Base-by-base conservation (phyloP, 345 rosid genomes). In the Salix brachista region DNA sequence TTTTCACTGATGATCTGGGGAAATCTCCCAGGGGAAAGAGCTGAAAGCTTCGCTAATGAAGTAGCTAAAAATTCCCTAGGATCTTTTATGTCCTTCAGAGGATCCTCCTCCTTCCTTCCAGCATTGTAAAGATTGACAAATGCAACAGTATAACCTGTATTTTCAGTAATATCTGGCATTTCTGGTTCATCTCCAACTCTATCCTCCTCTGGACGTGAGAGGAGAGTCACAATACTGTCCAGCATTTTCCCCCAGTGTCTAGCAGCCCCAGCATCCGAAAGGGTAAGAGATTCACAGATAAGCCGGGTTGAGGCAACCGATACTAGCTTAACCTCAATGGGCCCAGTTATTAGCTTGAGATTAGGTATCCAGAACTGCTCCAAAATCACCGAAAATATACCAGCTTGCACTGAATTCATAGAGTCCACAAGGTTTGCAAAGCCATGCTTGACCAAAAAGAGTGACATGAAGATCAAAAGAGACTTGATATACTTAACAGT, bases 301-400 rank as follows among this genome's bases (percentile, higher is more conserved):
- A 96, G 93, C 64, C 88, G 89, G 23, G 88, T 87, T 3, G 98
- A 88, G 64, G 98, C 97, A 77, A 94, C 97, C 18, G 95, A 95
- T 16, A 89, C 79, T 83, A 96, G 71, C 85, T 96, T 93, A 37
- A 87, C 77, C 80, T 96, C 98, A 75, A 96, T 78, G 17, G 78
- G 58, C 48, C 99, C 99, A 71, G 91, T 84, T 71, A 96, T 92
- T 52, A 90, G 77, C 86, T 83, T 92, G 42, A 93, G 88, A 80
- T 91, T 91, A 9, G 98, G 99, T 77, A 93, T 91, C 97, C 97
- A 94, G 72, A 96, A 86, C 78, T 89, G 91, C 79, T 96, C 95
- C 89, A 94, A 62, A 69, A 96, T 90, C 41, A 77, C 79, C 60
- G 72, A 61, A 70, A 91, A 89, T 72, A 92, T 84, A 52, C 86